Evolutionary conservation across 1,284 basidiomycete genomes (phyloP).

Genomic region (Melampsora americana): DNA sequence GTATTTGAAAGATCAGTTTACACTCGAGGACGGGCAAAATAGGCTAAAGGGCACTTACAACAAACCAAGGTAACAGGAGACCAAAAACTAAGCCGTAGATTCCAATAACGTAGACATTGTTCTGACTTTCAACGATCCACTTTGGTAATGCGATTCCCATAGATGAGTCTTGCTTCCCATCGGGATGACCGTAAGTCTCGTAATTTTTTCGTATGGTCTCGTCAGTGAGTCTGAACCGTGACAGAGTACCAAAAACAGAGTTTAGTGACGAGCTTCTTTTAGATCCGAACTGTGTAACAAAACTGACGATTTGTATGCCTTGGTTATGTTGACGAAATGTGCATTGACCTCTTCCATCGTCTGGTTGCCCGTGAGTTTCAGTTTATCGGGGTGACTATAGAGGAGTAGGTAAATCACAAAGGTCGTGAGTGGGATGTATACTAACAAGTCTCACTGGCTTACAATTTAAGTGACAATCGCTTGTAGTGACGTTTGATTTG

Average conservation of each 20-base stretch:
- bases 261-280: neutral
- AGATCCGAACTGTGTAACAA: neutral
- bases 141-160: slow-evolving; percentile 94
- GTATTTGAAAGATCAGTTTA: too few relatives aligned
- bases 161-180: slow-evolving; percentile 88
- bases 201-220: slow-evolving; percentile 88
- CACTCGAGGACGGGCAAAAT: neutral
- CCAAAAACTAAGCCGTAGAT: slow-evolving; percentile 85
- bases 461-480: slow-evolving; percentile 85
- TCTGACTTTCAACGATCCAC: slow-evolving; percentile 89
- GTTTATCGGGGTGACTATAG: slow-evolving; percentile 90
- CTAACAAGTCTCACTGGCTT: slow-evolving; percentile 51
- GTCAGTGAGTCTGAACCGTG: slow-evolving; percentile 71
- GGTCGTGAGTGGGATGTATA: slow-evolving; percentile 38
- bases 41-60: slow-evolving; percentile 59
- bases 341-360: slow-evolving; percentile 84
- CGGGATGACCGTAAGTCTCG: slow-evolving; percentile 88
- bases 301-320: slow-evolving; percentile 90
- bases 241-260: neutral
- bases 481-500: slow-evolving; percentile 96
- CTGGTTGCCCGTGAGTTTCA: slow-evolving; percentile 72
- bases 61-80: slow-evolving; percentile 77
- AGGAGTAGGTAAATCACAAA: slow-evolving; percentile 7
- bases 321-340: slow-evolving; percentile 89
- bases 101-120: slow-evolving; percentile 85